Conservation (phyloP, 2,329 filamentous ascomycete species). For the Coniochaeta sp. region DNA sequence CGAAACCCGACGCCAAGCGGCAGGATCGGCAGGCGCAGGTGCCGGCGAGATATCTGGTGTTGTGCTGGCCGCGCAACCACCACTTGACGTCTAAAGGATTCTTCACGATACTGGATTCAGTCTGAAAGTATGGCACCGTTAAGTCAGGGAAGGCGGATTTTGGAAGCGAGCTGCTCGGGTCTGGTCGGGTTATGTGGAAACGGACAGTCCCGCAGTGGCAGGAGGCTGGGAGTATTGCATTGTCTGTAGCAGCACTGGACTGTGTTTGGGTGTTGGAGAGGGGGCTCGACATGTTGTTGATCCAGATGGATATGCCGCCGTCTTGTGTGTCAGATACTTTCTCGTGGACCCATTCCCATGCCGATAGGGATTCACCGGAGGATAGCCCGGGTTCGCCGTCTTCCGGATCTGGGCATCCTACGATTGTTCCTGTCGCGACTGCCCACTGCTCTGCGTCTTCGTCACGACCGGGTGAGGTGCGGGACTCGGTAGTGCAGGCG, state of each 20-base stretch:
- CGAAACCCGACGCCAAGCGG: constrained; percentile 51
- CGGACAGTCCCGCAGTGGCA: constrained; percentile 45
- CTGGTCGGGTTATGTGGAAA: constrained; percentile 50
- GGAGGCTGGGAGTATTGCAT: constrained; percentile 12
- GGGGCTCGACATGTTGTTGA: constrained; percentile 7
- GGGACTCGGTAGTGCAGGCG: constrained; percentile 6
- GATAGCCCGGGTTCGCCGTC: background rate
- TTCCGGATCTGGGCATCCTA: constrained; percentile 2
- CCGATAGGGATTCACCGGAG: background rate
- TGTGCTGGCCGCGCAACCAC: constrained; percentile 41
- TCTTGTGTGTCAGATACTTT: constrained; percentile 24
- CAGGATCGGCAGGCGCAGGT: constrained; percentile 57
- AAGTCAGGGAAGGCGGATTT: constrained; percentile 46
- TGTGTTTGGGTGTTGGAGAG: background rate
- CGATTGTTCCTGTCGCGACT: constrained; percentile 28
- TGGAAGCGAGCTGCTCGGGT: constrained; percentile 32
- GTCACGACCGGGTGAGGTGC: background rate
- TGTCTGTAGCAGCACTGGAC: background rate
- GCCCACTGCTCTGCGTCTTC: constrained; percentile 17
- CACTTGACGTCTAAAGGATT: constrained; percentile 47
- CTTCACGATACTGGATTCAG: constrained; percentile 13
- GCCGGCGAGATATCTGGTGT: constrained; percentile 49
- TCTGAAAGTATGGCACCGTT: constrained; percentile 36
- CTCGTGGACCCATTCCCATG: constrained; percentile 10
- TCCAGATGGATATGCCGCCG: constrained; percentile 26